Base-by-base conservation (phyloP, 192 early-diverging fungal genomes). In the Funneliformis geosporum region DNA sequence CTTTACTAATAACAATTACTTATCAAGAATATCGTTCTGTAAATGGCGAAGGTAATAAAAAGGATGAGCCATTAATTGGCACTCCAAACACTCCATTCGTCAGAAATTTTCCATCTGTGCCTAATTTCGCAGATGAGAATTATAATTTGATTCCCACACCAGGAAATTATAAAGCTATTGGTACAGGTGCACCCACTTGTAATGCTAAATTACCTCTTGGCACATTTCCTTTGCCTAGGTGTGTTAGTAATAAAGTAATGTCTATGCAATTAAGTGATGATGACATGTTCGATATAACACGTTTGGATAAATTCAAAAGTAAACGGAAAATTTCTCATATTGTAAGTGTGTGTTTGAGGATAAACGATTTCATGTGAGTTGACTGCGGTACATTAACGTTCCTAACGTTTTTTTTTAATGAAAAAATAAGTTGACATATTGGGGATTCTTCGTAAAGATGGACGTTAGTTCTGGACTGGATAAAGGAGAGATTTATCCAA, bases 271-370 rank as follows among this genome's bases (percentile, higher is more conserved):
- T 18, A 27, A 72, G 27, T 7, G 23, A 25, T 16, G 1, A 28
- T 27, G 64, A 72, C 25, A 42, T 40, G 28, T 72, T 42, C 46
- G 23, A 44, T 72, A 7, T 16, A 44, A 4, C n/a, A 72, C 18
- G 23, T 5, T 43, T 47, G 27, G 46, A 10, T 14, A 38, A 25
- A 27, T 72, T 25, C 40, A 72, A 72, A 44, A 43, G 39, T 6
- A 27, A 28, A 28, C 33, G 70, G 25, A 72, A 8, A 50, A 23
- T 47, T 72, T 72, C 70, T 47, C 70, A 72, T 47, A 28, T 72
- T 21, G 70, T 72, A 72, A 50, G 40, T 11, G 11, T 71, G n/a
- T 44, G 10, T 28, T 65, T 66, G 28, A 0, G 10, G 33, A 14
- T 0, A 2, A 33, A 33, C 33, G 33, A 33, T 66, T 66, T 3